Conservation (phyloP, 2,329 filamentous ascomycete species). For the Ceratocystis colombiana region DNA sequence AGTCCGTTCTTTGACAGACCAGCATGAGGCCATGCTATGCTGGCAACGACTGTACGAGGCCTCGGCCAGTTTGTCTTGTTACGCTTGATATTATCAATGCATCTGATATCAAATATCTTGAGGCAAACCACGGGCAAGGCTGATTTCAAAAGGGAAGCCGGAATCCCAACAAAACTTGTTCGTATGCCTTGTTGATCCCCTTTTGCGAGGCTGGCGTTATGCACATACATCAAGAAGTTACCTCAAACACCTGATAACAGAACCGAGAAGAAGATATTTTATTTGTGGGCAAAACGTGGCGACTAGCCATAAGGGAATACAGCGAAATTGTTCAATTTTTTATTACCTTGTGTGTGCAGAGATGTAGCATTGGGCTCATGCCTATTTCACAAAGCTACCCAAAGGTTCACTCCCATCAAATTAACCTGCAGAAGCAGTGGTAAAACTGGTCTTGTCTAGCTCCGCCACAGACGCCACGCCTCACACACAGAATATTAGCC, state of each 20-base stretch:
- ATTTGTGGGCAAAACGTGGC: neutral
- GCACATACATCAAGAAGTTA: neutral
- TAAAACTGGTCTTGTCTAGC: neutral
- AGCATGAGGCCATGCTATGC: slow-evolving; percentile 3
- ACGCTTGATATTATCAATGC: neutral
- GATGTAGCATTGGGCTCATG: neutral
- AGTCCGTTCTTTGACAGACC: neutral
- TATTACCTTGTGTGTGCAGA: neutral
- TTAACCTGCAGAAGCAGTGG: neutral
- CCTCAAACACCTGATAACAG: neutral
- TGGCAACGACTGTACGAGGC: neutral
- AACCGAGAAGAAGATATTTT: neutral
- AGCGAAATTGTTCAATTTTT: neutral
- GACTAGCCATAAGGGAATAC: neutral
- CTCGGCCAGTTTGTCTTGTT: neutral
- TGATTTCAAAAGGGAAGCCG: neutral
- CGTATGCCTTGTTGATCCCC: neutral
- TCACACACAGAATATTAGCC: neutral
- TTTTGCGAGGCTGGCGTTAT: slow-evolving; percentile 1
- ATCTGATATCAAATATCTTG: neutral
- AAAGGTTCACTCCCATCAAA: too few relatives aligned
- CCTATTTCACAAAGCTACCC: neutral
- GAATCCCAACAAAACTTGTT: neutral
- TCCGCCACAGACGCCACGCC: slow-evolving; percentile 11
- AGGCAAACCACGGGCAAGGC: slow-evolving; percentile 8